These are phyloP conservation scores for Herpetospermum pedunculosum DNA, from an alignment of 306 rosid genomes.

Conservation along the genomic window DNA sequence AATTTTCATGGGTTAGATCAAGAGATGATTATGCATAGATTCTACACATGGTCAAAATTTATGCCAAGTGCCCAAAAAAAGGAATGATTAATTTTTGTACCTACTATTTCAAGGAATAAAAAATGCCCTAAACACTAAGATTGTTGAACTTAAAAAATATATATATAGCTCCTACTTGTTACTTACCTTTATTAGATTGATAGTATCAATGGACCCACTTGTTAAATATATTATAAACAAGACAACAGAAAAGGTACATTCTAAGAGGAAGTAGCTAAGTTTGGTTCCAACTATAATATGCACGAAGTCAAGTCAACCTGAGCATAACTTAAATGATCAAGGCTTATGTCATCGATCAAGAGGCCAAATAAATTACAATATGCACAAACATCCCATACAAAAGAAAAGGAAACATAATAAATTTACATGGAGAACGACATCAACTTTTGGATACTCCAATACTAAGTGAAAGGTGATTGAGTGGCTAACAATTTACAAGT, in stretches of 20 bases:
- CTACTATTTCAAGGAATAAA: neutral
- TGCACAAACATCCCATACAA: neutral
- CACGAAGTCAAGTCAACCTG: no score
- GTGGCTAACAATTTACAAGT: neutral
- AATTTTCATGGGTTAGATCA: neutral
- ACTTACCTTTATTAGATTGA: neutral
- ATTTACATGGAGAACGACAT: neutral
- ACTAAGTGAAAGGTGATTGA: neutral
- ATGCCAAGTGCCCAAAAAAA: neutral
- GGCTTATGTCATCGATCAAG: no score
- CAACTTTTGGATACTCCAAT: neutral
- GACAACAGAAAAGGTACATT: neutral
- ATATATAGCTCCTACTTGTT: neutral
- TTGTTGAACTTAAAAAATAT: neutral
- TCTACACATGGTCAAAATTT: neutral
- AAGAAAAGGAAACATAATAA: neutral
- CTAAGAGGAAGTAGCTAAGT: neutral
- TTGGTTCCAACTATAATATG: neutral
- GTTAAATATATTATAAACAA: neutral
- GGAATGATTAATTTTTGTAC: neutral
- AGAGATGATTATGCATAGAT: neutral
- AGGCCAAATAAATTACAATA: no score
- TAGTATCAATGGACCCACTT: neutral
- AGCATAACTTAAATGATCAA: no score
- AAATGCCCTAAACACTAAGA: neutral